Conservation (phyloP, 306 rosid genomes). For the Fagus crenata region DNA sequence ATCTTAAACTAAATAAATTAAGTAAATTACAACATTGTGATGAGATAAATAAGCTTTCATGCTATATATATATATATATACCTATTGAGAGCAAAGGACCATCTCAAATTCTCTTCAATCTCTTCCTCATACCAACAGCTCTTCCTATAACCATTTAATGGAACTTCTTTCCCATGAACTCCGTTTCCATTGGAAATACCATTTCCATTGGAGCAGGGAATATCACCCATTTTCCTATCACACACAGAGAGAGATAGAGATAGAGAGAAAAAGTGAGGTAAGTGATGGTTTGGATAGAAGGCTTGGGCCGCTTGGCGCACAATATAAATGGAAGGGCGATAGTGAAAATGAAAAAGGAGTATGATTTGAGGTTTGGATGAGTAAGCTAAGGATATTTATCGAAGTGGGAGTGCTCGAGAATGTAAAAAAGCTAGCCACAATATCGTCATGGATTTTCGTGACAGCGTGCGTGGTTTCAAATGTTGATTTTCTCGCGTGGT, state of each 20-base stretch:
- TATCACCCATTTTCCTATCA: constrained; percentile 57
- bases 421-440: constrained; percentile 25
- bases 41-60: neutral
- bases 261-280: constrained; percentile 10
- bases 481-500: constrained; percentile 44
- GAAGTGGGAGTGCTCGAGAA: constrained; percentile 40
- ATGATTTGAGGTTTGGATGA: constrained; percentile 39
- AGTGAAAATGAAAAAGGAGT: constrained; percentile 35
- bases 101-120: constrained; percentile 88
- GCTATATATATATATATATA: constrained; percentile 13
- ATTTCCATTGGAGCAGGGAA: constrained; percentile 63
- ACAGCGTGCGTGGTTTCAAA: constrained; percentile 35
- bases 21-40: neutral
- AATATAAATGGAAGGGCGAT: constrained; percentile 43
- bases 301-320: constrained; percentile 28
- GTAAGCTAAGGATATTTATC: constrained; percentile 26
- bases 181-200: constrained; percentile 57
- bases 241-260: constrained; percentile 6
- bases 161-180: constrained; percentile 52
- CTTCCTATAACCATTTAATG: constrained; percentile 80
- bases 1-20: neutral
- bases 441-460: constrained; percentile 58
- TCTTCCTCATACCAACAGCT: constrained; percentile 99
- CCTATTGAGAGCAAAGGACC: constrained; percentile 99
- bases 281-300: constrained; percentile 37